Evolutionary conservation across 345 rosid genomes (phyloP).

Genomic region (Pugionium dolabratum): DNA sequence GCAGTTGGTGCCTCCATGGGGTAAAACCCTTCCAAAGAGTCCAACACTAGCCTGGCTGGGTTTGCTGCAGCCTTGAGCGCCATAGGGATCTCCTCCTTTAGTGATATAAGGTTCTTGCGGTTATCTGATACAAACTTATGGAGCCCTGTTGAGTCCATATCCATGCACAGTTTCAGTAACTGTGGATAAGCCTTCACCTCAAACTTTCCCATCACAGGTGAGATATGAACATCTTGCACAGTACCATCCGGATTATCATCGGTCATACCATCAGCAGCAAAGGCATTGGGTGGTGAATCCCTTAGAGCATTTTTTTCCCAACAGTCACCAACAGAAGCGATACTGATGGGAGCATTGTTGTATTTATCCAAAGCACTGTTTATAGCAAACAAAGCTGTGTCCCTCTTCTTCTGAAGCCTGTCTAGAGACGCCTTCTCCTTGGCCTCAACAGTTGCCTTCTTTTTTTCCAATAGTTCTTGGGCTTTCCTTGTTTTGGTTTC

Average conservation of each 20-base stretch:
- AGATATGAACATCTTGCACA: constrained; percentile 53
- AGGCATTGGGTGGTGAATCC: constrained; percentile 49
- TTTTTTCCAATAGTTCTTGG: constrained; percentile 66
- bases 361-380: constrained; percentile 68
- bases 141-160: constrained; percentile 87
- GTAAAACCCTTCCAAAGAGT: constrained; percentile 84
- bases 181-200: constrained; percentile 80
- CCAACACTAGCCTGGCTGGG: constrained; percentile 78
- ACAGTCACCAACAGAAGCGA: constrained; percentile 44
- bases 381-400: constrained; percentile 72
- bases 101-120: constrained; percentile 89
- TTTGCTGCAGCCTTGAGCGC: constrained; percentile 75
- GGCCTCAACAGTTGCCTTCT: constrained; percentile 80
- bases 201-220: constrained; percentile 48
- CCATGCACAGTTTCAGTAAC: constrained; percentile 71
- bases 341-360: constrained; percentile 50
- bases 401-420: constrained; percentile 89
- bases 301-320: constrained; percentile 41
- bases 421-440: constrained; percentile 76
- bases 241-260: constrained; percentile 40
- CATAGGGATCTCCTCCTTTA: constrained; percentile 87
- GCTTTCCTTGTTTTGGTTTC: constrained; percentile 78
- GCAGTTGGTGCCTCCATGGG: constrained; percentile 53
- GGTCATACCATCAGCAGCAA: constrained; percentile 45
- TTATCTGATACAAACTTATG: constrained; percentile 95